Conservation (phyloP, 768 basidiomycete genomes). For the Boletus sp. region DNA sequence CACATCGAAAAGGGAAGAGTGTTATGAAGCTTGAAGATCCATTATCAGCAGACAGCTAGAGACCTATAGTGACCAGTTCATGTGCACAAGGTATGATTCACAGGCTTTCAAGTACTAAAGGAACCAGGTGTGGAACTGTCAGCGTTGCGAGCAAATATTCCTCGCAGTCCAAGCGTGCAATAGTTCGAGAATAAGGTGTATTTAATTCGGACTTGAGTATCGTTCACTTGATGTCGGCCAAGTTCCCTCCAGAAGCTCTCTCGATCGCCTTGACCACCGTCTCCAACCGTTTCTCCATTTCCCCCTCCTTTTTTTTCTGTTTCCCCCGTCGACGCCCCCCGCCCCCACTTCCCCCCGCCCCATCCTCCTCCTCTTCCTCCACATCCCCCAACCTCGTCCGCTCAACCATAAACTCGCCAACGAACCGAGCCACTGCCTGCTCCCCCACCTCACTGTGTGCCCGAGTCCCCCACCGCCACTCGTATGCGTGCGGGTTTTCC, state of each 20-base stretch:
- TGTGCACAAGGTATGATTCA: no score
- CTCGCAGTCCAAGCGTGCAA: no score
- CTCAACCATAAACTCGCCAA: constrained; percentile 69
- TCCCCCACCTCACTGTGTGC: constrained; percentile 85
- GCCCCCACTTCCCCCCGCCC: neutral
- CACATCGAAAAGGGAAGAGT: no score
- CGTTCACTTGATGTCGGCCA: constrained; percentile 38
- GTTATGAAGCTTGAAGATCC: no score
- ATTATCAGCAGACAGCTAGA: no score
- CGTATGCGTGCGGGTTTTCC: constrained; percentile 37
- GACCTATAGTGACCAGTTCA: no score
- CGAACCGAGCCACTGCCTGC: constrained; percentile 65
- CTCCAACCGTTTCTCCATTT: constrained; percentile 19
- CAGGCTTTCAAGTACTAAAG: no score
- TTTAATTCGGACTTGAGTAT: constrained; percentile 16
- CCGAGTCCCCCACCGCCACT: constrained; percentile 87
- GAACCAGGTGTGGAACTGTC: no score
- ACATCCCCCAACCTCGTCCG: constrained; percentile 10
- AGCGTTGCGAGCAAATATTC: no score
- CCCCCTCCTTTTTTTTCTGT: constrained; percentile 12
- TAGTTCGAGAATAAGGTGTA: no score
- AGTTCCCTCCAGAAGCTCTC: constrained; percentile 60
- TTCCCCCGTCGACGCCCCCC: constrained; percentile 6
- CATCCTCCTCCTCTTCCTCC: constrained; percentile 20
- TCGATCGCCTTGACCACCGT: constrained; percentile 56